phyloP scores from a whole-genome alignment of 148 eudicot genomes.

The Chenopodium suecicum region DNA sequence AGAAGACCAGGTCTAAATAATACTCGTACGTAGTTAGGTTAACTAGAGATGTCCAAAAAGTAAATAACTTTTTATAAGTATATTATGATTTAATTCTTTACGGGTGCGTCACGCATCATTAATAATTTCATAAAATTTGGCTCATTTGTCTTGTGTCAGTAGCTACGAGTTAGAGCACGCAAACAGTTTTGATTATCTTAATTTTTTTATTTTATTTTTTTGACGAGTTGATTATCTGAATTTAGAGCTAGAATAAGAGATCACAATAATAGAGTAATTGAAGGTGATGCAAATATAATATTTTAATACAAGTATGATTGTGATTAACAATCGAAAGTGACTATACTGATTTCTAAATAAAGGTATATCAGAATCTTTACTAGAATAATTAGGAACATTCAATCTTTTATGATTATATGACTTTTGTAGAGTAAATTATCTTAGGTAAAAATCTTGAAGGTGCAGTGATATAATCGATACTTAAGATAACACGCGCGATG shows the following conservation, averaged over 20 bases:
- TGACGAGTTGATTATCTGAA: too few relatives aligned
- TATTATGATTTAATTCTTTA: not conserved
- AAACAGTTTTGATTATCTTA: not conserved
- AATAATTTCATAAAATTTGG: not conserved
- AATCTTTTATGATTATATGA: too few relatives aligned
- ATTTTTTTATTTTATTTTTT: too few relatives aligned
- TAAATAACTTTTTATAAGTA: too few relatives aligned
- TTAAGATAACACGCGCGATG: too few relatives aligned
- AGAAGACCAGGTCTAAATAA: not conserved
- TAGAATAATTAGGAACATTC: not conserved
- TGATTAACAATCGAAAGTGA: not conserved
- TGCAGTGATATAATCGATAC: too few relatives aligned
- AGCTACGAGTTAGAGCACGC: conserved; percentile 3
- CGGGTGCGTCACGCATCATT: conserved; percentile 15
- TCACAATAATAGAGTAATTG: too few relatives aligned
- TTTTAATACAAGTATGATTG: not conserved
- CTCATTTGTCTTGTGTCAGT: not conserved
- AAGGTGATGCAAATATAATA: not conserved
- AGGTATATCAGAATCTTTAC: conserved; percentile 1
- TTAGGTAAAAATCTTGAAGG: too few relatives aligned
- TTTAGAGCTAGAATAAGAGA: not conserved
- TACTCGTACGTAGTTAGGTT: not conserved
- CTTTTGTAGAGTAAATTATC: too few relatives aligned
- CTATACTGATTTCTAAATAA: not conserved
- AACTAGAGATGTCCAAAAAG: not conserved